Evolutionary conservation across 2,329 filamentous ascomycete genomes (phyloP).

Genomic region (Exophiala sideris): DNA sequence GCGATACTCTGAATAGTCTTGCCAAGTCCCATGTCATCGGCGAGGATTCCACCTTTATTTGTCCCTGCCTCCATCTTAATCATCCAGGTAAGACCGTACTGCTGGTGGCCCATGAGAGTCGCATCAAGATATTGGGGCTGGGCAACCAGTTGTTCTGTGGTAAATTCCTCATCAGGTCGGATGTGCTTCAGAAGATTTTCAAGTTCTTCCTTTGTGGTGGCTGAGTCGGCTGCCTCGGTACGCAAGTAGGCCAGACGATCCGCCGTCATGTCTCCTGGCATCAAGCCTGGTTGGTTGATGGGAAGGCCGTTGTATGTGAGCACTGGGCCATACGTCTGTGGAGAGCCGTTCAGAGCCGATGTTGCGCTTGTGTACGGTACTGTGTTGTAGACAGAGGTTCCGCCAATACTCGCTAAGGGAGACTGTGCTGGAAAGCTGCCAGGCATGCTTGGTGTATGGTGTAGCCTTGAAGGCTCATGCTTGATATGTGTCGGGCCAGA

Average conservation of each 20-base stretch:
- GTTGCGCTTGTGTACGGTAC: not conserved
- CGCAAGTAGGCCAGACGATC: not conserved
- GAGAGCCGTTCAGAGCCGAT: not conserved
- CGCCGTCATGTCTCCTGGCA: not conserved
- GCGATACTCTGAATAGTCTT: conserved; percentile 82
- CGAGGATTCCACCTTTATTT: conserved; percentile 72
- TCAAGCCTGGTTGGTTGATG: not conserved
- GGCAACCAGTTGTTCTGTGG: conserved; percentile 47
- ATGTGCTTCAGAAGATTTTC: conserved; percentile 69
- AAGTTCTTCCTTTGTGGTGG: conserved; percentile 62
- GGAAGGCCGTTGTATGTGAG: not conserved
- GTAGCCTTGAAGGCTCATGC: not conserved
- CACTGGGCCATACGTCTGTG: not conserved
- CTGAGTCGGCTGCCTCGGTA: conserved; percentile 38
- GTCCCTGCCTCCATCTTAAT: conserved; percentile 67
- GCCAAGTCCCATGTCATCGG: conserved; percentile 79
- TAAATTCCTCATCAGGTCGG: conserved; percentile 65
- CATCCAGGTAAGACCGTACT: conserved; percentile 73
- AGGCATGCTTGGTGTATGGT: conserved; percentile 11
- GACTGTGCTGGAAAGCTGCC: conserved; percentile 18
- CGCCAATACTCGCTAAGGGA: conserved; percentile 15
- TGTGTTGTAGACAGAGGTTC: conserved; percentile 20
- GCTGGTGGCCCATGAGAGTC: conserved; percentile 75
- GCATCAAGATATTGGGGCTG: conserved; percentile 68
- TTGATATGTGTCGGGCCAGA: not conserved